A percentile compares a stretch with the other conserved stretches of the same genome.
phyloP scores from a whole-genome alignment of 768 basidiomycete species.

The Tylopilus balloui region DNA sequence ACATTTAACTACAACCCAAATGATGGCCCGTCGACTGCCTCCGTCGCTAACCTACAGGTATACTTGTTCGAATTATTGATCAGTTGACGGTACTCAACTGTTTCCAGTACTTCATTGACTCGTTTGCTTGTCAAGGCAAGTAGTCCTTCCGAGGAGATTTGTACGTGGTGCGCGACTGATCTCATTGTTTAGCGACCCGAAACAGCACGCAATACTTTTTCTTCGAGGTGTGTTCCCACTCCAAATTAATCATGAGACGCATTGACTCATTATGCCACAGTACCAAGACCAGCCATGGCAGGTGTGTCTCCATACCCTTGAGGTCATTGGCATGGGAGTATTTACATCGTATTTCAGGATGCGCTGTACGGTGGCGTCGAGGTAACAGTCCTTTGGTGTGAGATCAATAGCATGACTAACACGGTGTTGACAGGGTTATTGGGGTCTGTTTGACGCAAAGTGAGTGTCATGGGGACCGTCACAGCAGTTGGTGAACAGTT shows the following conservation, averaged over 20 bases:
- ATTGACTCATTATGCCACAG: conserved; percentile 29
- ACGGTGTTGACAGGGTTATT: conserved; percentile 38
- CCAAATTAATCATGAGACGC: not conserved
- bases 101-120: conserved; percentile 70
- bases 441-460: conserved; percentile 67
- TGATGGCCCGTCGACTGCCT: conserved; percentile 68
- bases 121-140: conserved; percentile 64
- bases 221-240: conserved; percentile 54
- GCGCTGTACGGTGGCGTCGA: conserved; percentile 76
- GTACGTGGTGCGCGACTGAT: conserved; percentile 6
- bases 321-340: not conserved
- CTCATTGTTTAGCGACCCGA: conserved; percentile 49
- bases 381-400: conserved; percentile 22
- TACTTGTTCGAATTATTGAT: not conserved
- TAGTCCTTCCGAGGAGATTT: not conserved
- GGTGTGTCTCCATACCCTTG: conserved; percentile 33
- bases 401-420: conserved; percentile 7
- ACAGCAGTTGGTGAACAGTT: conserved; percentile 23
- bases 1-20: conserved; percentile 48
- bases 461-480: conserved; percentile 23
- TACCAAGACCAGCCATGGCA: conserved; percentile 83
- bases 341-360: conserved; percentile 37
- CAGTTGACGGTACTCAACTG: conserved; percentile 4
- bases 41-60: conserved; percentile 56
- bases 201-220: conserved; percentile 87